Percentiles rank a stretch among this genome's conserved stretches.
These are phyloP conservation scores for Ceratocystis smalleyi DNA, from an alignment of 2,329 filamentous ascomycete species.

Conservation along the genomic window DNA sequence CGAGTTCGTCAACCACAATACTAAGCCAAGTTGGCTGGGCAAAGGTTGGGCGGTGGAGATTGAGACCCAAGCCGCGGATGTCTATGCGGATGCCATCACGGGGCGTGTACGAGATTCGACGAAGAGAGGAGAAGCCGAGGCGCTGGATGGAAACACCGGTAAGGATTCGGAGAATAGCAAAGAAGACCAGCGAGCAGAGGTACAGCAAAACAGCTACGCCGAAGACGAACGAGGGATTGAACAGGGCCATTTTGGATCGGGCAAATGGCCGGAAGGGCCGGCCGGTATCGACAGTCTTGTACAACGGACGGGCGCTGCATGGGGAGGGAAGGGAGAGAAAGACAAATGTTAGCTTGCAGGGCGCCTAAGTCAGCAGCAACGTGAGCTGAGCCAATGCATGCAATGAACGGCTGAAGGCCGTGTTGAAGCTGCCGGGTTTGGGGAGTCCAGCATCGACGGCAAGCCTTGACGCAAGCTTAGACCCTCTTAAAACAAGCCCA, in stretches of 20 bases:
- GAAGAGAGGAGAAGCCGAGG: slow-evolving; percentile 80
- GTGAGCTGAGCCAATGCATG: too few relatives aligned
- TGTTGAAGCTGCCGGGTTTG: background rate
- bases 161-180: slow-evolving; percentile 79
- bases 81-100: slow-evolving; percentile 80
- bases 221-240: slow-evolving; percentile 68
- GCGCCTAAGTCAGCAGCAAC: too few relatives aligned
- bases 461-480: background rate
- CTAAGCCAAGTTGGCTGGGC: slow-evolving; percentile 95
- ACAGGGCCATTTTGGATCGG: slow-evolving; percentile 39
- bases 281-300: background rate
- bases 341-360: background rate
- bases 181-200: slow-evolving; percentile 79
- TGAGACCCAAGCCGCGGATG: slow-evolving; percentile 73
- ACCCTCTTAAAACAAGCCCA: background rate
- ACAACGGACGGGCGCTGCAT: background rate
- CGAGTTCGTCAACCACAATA: slow-evolving; percentile 71
- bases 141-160: slow-evolving; percentile 93
- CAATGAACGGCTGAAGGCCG: too few relatives aligned
- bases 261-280: background rate
- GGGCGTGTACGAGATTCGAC: slow-evolving; percentile 78
- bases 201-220: slow-evolving; percentile 76
- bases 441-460: background rate
- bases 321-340: too few relatives aligned
- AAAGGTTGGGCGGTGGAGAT: slow-evolving; percentile 85